Evolutionary conservation across 2,329 filamentous ascomycete species (phyloP).

Genomic region (Drechslerella coelobrocha): DNA sequence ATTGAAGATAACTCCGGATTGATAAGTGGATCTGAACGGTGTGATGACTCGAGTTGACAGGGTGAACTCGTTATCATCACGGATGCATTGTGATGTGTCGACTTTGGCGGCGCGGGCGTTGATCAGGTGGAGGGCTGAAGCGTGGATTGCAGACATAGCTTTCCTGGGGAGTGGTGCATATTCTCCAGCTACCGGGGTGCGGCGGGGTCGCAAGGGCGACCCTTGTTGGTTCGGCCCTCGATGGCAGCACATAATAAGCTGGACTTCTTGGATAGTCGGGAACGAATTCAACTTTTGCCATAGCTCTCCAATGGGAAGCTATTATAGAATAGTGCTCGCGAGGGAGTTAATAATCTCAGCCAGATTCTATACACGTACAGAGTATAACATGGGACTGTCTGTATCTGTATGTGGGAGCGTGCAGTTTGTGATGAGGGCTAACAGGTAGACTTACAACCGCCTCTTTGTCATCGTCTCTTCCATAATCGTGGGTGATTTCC

Average conservation of each 20-base stretch:
- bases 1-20: too few species aligned
- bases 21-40: neutral
- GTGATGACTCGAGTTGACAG: constrained; percentile 22
- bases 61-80: constrained; percentile 4
- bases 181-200: neutral
- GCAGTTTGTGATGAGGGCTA: too few species aligned
- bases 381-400: too few species aligned
- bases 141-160: constrained; percentile 32
- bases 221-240: neutral
- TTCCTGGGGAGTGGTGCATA: constrained; percentile 4
- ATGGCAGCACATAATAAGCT: constrained; percentile 11
- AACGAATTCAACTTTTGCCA: constrained; percentile 3
- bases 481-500: constrained; percentile 21
- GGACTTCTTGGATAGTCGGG: constrained; percentile 26
- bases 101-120: constrained; percentile 10
- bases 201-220: too few species aligned
- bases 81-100: constrained; percentile 1
- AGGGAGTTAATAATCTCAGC: too few species aligned
- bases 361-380: too few species aligned
- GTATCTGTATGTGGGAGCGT: too few species aligned
- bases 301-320: constrained; percentile 6
- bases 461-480: too few species aligned
- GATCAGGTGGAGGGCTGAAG: constrained; percentile 26
- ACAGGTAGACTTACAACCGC: too few species aligned
- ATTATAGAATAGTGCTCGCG: neutral